A percentile compares a stretch with the other conserved stretches of the same genome.
Evolutionary conservation across 805 yeast genomes (phyloP).

Genomic region (Wickerhamomyces pijperi): DNA sequence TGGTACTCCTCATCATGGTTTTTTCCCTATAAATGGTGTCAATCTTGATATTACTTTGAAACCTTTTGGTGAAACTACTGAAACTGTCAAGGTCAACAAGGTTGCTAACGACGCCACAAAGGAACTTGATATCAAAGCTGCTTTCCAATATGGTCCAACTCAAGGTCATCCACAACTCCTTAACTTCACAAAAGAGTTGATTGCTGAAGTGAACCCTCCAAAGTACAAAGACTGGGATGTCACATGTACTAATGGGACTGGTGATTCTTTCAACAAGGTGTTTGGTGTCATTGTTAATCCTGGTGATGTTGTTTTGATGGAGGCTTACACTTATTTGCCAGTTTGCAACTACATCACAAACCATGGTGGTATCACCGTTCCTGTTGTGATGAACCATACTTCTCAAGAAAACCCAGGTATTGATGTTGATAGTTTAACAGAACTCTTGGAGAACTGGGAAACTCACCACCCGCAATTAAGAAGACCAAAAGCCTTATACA

Average conservation of each 20-base stretch:
- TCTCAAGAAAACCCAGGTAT: constrained; percentile 26
- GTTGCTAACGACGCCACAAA: constrained; percentile 3
- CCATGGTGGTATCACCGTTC: constrained; percentile 38
- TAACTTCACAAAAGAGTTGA: constrained; percentile 28
- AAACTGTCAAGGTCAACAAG: constrained; percentile 3
- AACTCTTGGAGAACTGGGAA: constrained; percentile 50
- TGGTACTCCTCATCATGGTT: constrained; percentile 15
- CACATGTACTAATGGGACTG: constrained; percentile 38
- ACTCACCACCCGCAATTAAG: constrained; percentile 37
- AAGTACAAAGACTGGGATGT: constrained; percentile 35
- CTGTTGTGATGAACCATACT: constrained; percentile 31
- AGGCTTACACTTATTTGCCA: constrained; percentile 60
- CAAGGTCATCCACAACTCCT: constrained; percentile 13
- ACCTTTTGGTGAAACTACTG: constrained; percentile 7
- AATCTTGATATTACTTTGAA: constrained; percentile 7
- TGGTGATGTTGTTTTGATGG: constrained; percentile 48
- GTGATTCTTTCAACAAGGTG: constrained; percentile 43
- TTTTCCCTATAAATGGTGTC: constrained; percentile 12
- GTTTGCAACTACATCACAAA: constrained; percentile 32
- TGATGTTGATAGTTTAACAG: constrained; percentile 35
- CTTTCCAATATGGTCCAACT: constrained; percentile 13
- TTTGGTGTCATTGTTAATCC: constrained; percentile 39
- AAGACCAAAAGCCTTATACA: constrained; percentile 50
- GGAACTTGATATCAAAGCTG: constrained; percentile 9
- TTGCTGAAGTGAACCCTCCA: constrained; percentile 32